These are phyloP conservation scores for Hypholoma sublateritium DNA, from an alignment of 768 basidiomycete genomes.

Conservation along the genomic window DNA sequence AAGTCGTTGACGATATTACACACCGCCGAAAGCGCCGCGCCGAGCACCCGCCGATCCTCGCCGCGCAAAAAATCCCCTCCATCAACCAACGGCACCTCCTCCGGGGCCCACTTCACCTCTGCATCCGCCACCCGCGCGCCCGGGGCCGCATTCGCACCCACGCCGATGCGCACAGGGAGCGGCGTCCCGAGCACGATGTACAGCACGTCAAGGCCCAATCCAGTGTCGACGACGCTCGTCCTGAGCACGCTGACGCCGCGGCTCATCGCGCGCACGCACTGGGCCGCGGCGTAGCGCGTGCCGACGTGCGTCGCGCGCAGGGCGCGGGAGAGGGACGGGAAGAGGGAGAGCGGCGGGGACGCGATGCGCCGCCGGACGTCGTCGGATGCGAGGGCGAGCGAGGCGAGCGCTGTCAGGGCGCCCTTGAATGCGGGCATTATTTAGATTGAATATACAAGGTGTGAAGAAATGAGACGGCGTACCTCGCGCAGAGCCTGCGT, in stretches of 20 bases:
- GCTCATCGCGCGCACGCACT: constrained; percentile 78
- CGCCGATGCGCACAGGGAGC: constrained; percentile 14
- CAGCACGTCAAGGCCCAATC: constrained; percentile 72
- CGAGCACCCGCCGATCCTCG: constrained; percentile 74
- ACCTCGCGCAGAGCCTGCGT: constrained; percentile 66
- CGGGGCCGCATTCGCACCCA: constrained; percentile 26
- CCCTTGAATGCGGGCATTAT: constrained; percentile 47
- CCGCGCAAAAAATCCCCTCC: constrained; percentile 4
- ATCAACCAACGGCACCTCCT: too few species aligned
- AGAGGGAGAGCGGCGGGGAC: constrained; percentile 49
- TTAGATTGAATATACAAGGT: neutral
- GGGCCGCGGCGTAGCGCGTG: constrained; percentile 85
- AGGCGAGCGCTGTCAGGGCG: constrained; percentile 67
- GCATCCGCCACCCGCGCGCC: constrained; percentile 17
- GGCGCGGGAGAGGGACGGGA: constrained; percentile 25
- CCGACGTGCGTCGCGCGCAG: constrained; percentile 56
- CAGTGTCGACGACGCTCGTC: constrained; percentile 83
- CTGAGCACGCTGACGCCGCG: constrained; percentile 78
- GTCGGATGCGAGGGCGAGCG: constrained; percentile 71
- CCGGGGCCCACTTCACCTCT: constrained; percentile 19
- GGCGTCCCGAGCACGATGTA: constrained; percentile 37
- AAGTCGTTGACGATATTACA: constrained; percentile 89
- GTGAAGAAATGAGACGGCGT: constrained; percentile 1
- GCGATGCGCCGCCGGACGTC: constrained; percentile 70
- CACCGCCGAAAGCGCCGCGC: constrained; percentile 70